These are phyloP conservation scores for Sonneratia alba DNA, from an alignment of 345 rosid species.

Conservation along the genomic window DNA sequence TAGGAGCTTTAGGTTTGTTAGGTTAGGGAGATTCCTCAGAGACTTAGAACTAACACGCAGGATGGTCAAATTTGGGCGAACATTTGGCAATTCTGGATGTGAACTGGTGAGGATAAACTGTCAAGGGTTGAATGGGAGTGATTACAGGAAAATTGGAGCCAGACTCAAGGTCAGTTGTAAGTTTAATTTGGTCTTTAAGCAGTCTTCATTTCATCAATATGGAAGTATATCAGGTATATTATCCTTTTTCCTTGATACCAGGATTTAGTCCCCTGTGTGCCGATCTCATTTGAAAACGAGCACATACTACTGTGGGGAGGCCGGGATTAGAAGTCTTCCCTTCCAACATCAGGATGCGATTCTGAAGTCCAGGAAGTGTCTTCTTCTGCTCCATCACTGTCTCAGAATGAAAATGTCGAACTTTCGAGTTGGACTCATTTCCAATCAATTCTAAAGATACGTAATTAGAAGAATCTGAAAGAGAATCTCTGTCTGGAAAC, in stretches of 20 bases:
- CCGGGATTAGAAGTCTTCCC: conserved; percentile 53
- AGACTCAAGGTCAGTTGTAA: conserved; percentile 58
- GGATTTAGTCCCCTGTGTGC: conserved; percentile 86
- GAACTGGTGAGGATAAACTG: conserved; percentile 75
- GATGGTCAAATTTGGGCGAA: too few species aligned
- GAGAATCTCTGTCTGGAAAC: neutral
- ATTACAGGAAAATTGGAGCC: conserved; percentile 74
- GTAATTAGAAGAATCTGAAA: conserved; percentile 1
- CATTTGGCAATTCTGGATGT: conserved; percentile 19
- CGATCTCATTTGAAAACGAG: conserved; percentile 68
- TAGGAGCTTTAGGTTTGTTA: too few species aligned
- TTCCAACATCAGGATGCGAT: conserved; percentile 16
- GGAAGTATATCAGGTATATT: neutral
- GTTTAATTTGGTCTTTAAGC: conserved; percentile 1
- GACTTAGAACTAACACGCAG: too few species aligned
- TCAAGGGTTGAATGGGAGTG: conserved; percentile 69
- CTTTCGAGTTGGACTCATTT: neutral
- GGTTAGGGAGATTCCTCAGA: too few species aligned
- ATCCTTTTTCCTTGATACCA: conserved; percentile 15
- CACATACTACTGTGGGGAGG: conserved; percentile 88
- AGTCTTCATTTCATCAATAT: neutral
- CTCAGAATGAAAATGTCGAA: conserved; percentile 1
- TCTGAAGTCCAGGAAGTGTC: neutral
- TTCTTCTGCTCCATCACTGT: neutral
- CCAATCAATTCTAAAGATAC: conserved; percentile 5